These are phyloP conservation scores for Pseudozyma pruni DNA, from an alignment of 1,284 basidiomycete species.

Conservation along the genomic window DNA sequence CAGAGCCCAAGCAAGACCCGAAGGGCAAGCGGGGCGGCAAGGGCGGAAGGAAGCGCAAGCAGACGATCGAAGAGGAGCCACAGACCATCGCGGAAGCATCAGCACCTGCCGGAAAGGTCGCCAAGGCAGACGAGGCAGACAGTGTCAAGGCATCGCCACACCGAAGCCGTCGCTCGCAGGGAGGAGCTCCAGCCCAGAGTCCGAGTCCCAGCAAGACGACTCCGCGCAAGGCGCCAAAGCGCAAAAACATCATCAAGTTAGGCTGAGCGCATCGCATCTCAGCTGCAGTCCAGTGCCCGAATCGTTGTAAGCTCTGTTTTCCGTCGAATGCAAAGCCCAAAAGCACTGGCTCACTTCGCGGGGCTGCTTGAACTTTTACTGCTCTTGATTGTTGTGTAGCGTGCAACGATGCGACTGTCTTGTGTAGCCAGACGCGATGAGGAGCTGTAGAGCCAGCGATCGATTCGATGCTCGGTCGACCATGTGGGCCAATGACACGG, in stretches of 20 bases:
- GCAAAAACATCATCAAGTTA: conserved; percentile 33
- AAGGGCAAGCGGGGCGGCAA: conserved; percentile 6
- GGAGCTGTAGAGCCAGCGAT: background rate
- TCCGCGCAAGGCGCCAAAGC: conserved; percentile 29
- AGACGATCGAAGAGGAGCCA: conserved; percentile 2
- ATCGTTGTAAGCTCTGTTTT: too few species aligned
- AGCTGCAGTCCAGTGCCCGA: background rate
- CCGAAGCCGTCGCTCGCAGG: conserved; percentile 34
- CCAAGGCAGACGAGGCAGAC: conserved; percentile 6
- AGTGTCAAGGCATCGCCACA: conserved; percentile 18
- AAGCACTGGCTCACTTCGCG: background rate
- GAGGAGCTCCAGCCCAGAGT: conserved; percentile 10
- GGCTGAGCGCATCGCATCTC: conserved; percentile 11
- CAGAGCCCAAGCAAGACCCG: background rate
- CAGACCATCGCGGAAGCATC: conserved; percentile 2
- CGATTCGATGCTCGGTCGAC: background rate
- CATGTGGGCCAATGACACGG: background rate
- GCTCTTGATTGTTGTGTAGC: too few species aligned
- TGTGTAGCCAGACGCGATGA: too few species aligned
- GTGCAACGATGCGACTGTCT: too few species aligned
- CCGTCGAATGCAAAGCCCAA: too few species aligned
- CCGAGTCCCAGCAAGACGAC: conserved; percentile 19
- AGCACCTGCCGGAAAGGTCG: conserved; percentile 1
- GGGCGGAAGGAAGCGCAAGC: conserved; percentile 24
- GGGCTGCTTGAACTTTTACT: background rate